A percentile compares a stretch with the other conserved stretches of the same genome.
Evolutionary conservation across 2,329 filamentous ascomycete species (phyloP).

Genomic region (Phyllosticta citrichinensis): DNA sequence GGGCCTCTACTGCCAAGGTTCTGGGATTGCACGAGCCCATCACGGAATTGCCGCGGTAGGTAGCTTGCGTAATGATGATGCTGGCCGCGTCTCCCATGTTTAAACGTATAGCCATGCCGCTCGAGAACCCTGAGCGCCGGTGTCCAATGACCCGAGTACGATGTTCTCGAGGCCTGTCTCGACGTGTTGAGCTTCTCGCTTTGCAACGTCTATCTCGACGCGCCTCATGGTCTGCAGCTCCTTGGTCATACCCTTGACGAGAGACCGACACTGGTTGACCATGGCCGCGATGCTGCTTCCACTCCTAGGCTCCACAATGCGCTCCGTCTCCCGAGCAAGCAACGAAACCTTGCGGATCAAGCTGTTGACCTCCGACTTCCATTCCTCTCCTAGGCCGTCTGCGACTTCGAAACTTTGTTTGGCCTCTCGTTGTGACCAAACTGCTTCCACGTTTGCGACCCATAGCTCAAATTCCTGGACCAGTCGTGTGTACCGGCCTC

Average conservation of each 20-base stretch:
- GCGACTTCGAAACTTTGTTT: conserved; percentile 7
- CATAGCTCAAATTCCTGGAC: conserved; percentile 24
- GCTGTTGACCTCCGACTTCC: conserved; percentile 24
- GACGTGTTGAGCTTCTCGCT: conserved; percentile 26
- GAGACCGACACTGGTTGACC: conserved; percentile 19
- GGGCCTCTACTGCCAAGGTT: background rate
- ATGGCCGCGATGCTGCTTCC: conserved; percentile 26
- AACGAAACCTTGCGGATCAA: conserved; percentile 25
- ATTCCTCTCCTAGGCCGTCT: conserved; percentile 23
- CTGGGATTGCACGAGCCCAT: background rate
- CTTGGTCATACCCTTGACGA: conserved; percentile 22
- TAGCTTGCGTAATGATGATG: background rate
- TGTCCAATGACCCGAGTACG: background rate
- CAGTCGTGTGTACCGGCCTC: conserved; percentile 23
- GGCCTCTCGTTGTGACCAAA: conserved; percentile 17
- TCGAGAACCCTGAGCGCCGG: background rate
- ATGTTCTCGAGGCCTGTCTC: conserved; percentile 14
- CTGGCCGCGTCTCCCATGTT: background rate
- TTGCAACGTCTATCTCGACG: conserved; percentile 22
- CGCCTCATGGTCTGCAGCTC: conserved; percentile 26
- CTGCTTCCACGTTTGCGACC: conserved; percentile 20
- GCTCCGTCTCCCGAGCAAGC: conserved; percentile 23
- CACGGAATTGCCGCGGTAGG: background rate
- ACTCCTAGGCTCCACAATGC: conserved; percentile 18
- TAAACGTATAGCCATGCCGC: background rate